Base-by-base conservation (phyloP, 23 red algal species). In the Gracilaria domingensis region DNA sequence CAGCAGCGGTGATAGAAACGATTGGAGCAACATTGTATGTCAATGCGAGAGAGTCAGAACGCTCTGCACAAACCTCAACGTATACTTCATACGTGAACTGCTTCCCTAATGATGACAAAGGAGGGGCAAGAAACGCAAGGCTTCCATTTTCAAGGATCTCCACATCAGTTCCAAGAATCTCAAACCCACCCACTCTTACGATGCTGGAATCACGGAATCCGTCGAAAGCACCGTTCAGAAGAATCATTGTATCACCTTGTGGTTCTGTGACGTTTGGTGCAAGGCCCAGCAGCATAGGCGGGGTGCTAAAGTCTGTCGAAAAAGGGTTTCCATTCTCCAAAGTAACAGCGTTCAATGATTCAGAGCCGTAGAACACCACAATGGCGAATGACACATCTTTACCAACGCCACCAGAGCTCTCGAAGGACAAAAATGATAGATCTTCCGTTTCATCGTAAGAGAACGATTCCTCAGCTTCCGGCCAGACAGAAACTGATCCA, bases 31-130 rank as follows among this genome's bases (percentile, higher is more conserved):
- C 75, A 53, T 66, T 80, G 42, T 90, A 90, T 7, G 24, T 80
- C 11, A 90, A 42, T 12, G 21, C 12, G 8, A 90, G 18, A 20
- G 87, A 66, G 13, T 66, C 37, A 29, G 87, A 90, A 65, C 57
- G 36, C 62, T 90, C 74, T 6, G 74, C 87, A 79, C 87, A 90
- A 30, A 80, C 62, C 33, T 45, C 71, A 26, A 90, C 87, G 36
- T 55, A 60, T 44, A 81, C 74, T 9, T 90, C 74, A 60, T 90
- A 90, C 6, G 25, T 58, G 45, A 53, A 90, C 39, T 71, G 75
- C 36, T 61, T 44, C 21, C 87, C 87, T 21, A 90, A 24, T 18
- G 51, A 32, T 48, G 74, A 80, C 17, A 80, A 39, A 8, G 87
- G 37, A 18, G 87, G 87, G 2, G 48, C 42, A 29, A 37, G 24